Conservation (phyloP, 306 rosid species). For the Prunus fruticosa region DNA sequence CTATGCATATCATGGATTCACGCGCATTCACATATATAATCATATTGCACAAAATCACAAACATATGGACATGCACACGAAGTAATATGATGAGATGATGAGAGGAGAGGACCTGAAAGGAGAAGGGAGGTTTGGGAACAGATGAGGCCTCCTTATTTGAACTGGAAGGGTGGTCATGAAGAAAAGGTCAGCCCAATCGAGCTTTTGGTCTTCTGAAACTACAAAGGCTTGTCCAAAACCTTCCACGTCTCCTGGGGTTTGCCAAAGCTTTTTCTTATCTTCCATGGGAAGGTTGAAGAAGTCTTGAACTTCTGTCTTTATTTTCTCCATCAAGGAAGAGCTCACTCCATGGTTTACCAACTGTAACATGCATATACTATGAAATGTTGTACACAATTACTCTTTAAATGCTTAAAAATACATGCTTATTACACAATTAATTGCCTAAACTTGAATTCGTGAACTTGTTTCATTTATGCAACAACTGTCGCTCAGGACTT, state of each 20-base stretch:
- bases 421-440: too few species aligned
- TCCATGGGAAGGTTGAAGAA: conserved; percentile 50
- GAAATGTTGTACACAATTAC: not conserved
- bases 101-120: conserved; percentile 36
- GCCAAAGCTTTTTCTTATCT: conserved; percentile 55
- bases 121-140: conserved; percentile 51
- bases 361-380: conserved; percentile 20
- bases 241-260: conserved; percentile 37
- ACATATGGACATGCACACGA: too few species aligned
- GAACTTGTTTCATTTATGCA: too few species aligned
- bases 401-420: too few species aligned
- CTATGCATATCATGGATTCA: too few species aligned
- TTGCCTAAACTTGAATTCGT: too few species aligned
- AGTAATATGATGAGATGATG: not conserved
- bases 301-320: conserved; percentile 33
- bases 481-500: too few species aligned
- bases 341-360: conserved; percentile 56
- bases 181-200: conserved; percentile 57
- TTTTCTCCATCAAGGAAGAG: conserved; percentile 33
- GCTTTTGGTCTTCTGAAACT: conserved; percentile 33
- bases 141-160: conserved; percentile 39
- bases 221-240: conserved; percentile 71
- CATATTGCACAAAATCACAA: not conserved
- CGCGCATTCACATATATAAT: not conserved
- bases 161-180: conserved; percentile 39